A percentile compares a stretch with the other conserved stretches of the same genome.
Evolutionary conservation across 2,329 filamentous ascomycete genomes (phyloP).

Genomic region (Onygenales sp.): DNA sequence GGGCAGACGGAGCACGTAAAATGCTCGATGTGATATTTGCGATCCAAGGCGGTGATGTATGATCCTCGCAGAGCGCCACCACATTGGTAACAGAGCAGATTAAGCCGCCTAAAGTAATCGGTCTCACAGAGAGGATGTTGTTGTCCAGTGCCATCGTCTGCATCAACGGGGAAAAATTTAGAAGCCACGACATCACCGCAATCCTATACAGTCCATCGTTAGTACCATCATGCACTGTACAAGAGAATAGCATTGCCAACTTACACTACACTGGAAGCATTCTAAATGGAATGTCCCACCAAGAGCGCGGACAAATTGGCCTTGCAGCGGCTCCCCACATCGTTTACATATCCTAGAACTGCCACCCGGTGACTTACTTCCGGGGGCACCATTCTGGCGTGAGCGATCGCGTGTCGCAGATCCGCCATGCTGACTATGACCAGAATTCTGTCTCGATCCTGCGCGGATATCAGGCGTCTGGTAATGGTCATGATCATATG

Average conservation of each 20-base stretch:
- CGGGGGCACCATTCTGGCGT: constrained; percentile 25
- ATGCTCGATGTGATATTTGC: constrained; percentile 98
- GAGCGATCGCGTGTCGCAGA: constrained; percentile 26
- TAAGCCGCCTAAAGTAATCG: constrained; percentile 90
- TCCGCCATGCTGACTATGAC: constrained; percentile 21
- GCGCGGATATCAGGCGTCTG: constrained; percentile 21
- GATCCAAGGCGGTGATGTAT: constrained; percentile 94
- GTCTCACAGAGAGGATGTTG: constrained; percentile 97
- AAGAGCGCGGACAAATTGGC: constrained; percentile 90
- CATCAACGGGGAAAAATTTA: constrained; percentile 96
- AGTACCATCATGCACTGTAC: constrained; percentile 3
- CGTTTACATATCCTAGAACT: constrained; percentile 61
- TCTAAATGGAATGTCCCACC: constrained; percentile 93
- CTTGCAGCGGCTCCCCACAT: constrained; percentile 76
- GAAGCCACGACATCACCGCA: constrained; percentile 95
- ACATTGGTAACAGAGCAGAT: constrained; percentile 84
- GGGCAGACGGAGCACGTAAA: constrained; percentile 97
- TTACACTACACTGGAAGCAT: constrained; percentile 93
- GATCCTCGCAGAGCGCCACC: constrained; percentile 88
- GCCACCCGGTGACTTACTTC: constrained; percentile 25
- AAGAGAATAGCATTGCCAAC: constrained; percentile 22
- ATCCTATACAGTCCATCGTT: constrained; percentile 50
- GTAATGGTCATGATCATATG: constrained; percentile 15
- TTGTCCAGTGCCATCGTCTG: constrained; percentile 69
- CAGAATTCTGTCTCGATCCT: constrained; percentile 23